These are phyloP conservation scores for Aspergillus indologenus DNA, from an alignment of 495 filamentous ascomycete genomes.

Conservation along the genomic window DNA sequence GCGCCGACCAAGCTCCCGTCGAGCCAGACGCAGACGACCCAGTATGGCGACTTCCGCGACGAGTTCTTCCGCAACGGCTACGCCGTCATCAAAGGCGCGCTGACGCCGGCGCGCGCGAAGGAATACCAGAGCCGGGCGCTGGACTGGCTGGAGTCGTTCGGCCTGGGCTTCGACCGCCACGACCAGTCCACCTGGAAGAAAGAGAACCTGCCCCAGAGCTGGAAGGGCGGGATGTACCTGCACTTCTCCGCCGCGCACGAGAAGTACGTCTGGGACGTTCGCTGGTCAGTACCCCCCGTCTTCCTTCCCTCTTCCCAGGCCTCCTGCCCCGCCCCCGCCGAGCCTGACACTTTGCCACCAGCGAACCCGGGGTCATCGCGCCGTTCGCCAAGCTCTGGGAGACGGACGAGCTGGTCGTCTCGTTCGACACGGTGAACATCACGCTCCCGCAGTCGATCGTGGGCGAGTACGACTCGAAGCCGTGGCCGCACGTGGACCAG, in stretches of 20 bases:
- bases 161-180: conserved; percentile 7
- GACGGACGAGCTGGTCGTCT: conserved; percentile 31
- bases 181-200: conserved; percentile 11
- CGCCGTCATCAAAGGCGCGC: conserved; percentile 26
- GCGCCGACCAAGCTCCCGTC: conserved; percentile 1
- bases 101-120: conserved; percentile 16
- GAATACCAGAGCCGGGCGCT: conserved; percentile 11
- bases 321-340: too few species aligned
- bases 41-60: conserved; percentile 28
- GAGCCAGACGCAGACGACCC: background rate
- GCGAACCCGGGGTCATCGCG: conserved; percentile 25
- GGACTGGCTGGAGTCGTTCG: conserved; percentile 12
- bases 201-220: conserved; percentile 13
- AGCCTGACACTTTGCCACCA: background rate
- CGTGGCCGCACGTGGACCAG: conserved; percentile 34
- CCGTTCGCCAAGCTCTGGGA: conserved; percentile 33
- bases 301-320: background rate
- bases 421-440: conserved; percentile 28
- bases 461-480: conserved; percentile 11
- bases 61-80: conserved; percentile 24
- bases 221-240: conserved; percentile 14
- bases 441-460: conserved; percentile 17
- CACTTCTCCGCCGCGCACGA: conserved; percentile 12
- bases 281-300: background rate
- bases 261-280: conserved; percentile 14